Base-by-base conservation (phyloP, 176 grass and related monocot genomes). In the Dendrocalamus sinicus region DNA sequence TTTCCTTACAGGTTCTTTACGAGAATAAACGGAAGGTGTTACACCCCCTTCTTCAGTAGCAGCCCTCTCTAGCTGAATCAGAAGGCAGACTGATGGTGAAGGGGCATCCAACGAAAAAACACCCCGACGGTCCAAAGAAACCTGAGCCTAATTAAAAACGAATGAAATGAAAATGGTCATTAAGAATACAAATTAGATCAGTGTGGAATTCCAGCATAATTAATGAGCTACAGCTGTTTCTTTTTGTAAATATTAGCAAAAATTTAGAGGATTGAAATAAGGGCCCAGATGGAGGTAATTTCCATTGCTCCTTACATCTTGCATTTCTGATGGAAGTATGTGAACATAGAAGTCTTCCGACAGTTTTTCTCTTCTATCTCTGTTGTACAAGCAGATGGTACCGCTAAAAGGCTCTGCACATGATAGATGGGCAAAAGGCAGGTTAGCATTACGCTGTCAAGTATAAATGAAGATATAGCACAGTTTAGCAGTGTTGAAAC, bases 301-400 rank as follows among this genome's bases (percentile, higher is more conserved):
- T 68, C 23, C 35, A 37, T 28, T 83, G 53, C 59, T 70, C 86
- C 92, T 96, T 99, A 99, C 96, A 92, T 94, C 90, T 84, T 90
- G 93, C 54, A 89, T 84, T 52, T 98, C 95, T 61, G 91, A 83
- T 73, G 94, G 96, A 70, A 92, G 90, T 88, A 99, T 76, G 83
- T 86, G 82, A 76, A 96, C 96, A 79, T 89, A 92, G 82, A 94
- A 99, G 81, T 99, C 94, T 71, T 99, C 96, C 17, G 94, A 99
- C 73, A 99, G 71, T 80, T 94, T 99, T 86, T 99, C 96, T 81
- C 94, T 96, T 88, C 86, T 94, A 80, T 99, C 96, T 85, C 76
- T 94, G 83, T 96, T 99, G 88, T 99, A 99, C 90, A 99, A 92
- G 90, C 96, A 96, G 83, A 99, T 99, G 61, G 96, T 99, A 58